A percentile compares a stretch with the other conserved stretches of the same genome.
phyloP scores from a whole-genome alignment of 1,284 basidiomycete genomes.

The Melampsora larici-populina region DNA sequence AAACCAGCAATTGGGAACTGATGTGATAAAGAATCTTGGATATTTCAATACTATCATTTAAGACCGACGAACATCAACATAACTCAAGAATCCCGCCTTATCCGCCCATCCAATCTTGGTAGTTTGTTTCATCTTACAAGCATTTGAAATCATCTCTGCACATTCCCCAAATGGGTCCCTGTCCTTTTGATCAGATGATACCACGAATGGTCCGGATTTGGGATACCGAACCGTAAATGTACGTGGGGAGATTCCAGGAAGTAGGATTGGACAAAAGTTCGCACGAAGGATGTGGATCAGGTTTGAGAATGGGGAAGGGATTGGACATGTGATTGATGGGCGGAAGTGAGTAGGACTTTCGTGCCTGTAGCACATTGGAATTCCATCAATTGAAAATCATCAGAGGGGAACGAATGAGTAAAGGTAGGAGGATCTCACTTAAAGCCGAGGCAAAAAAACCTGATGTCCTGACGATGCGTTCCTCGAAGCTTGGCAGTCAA shows the following conservation, averaged over 20 bases:
- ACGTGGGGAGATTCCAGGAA: slow-evolving; percentile 18
- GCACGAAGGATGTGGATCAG: background rate
- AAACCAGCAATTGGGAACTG: too few species aligned
- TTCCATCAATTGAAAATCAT: too few species aligned
- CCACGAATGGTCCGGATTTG: background rate
- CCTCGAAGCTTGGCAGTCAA: slow-evolving; percentile 13
- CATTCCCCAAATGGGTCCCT: background rate
- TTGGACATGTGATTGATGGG: slow-evolving; percentile 36
- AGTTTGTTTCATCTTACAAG: slow-evolving; percentile 30
- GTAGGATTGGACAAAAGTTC: slow-evolving; percentile 9
- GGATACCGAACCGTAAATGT: slow-evolving; percentile 16
- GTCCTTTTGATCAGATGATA: background rate
- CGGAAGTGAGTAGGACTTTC: slow-evolving; percentile 15
- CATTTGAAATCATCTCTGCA: background rate
- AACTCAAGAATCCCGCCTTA: slow-evolving; percentile 19
- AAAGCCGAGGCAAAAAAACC: slow-evolving; percentile 31
- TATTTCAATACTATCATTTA: too few species aligned
- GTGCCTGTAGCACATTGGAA: background rate
- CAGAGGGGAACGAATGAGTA: too few species aligned
- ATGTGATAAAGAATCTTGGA: too few species aligned
- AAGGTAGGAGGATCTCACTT: slow-evolving; percentile 10
- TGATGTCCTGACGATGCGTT: background rate
- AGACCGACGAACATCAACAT: background rate
- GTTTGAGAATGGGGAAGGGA: slow-evolving; percentile 16
- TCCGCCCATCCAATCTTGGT: slow-evolving; percentile 6